Base-by-base conservation (phyloP, 371 early-diverging fungal species). In the Syncephalastrum sp. region DNA sequence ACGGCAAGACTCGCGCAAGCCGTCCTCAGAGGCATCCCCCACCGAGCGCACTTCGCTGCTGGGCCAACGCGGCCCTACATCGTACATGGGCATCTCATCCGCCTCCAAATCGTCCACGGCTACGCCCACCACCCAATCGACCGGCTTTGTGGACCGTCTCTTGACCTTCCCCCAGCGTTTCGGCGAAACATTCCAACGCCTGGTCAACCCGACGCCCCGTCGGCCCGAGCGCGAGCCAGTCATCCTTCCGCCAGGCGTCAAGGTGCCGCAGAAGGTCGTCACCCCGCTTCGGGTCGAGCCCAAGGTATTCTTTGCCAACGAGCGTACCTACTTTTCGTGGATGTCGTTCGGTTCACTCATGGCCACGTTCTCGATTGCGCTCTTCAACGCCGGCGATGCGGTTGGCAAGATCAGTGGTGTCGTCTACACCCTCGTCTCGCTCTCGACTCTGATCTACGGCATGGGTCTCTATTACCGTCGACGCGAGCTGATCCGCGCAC, bases 301-400 rank as follows among this genome's bases (percentile, higher is more conserved):
- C 48, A 99, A 99, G 77, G 98, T 98, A 14, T 99, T 91, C 76
- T 99, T 99, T 83, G 99, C 99, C 54, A 99, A 99, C 68, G 99
- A 99, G 76, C 86, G 99, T 53, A 99, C 99, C 1, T 99, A 99
- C 70, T 82, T 99, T 50, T 89, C 96, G 5, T 92, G 92, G 92
- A 82, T 92, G 68, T 82, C 89, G 65, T 86, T 92, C 70, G 81
- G 90, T 5, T 82, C 87, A 2, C 67, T 91, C 50, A 67, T 95
- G 15, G 87, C 88, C 3, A 89, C 88, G 17, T 77, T 95, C 13
- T 85, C 92, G 14, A 63, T 95, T 52, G 94, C 90, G 0, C 60
- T 95, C 42, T 76, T 95, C 50, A 95, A 94, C 75, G 89, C 92
- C 70, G 91, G 93, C 15, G 91, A 93, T 72, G 75, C 75, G 38